Evolutionary conservation across 176 grass and related monocot genomes (phyloP).

Genomic region (Urochloa ruziziensis): DNA sequence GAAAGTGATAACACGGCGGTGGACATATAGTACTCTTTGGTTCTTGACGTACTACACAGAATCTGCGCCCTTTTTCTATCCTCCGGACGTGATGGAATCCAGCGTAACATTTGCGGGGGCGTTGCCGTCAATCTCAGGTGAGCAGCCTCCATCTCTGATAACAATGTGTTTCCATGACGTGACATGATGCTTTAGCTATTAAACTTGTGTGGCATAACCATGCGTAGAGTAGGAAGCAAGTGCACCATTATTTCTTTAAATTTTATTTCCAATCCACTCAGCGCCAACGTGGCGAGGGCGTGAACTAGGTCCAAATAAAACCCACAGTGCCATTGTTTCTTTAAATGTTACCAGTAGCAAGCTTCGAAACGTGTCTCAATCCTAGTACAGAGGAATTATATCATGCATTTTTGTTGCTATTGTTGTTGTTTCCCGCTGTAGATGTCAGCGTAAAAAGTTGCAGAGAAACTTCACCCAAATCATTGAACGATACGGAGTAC

Average conservation of each 20-base stretch:
- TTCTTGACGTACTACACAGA: neutral
- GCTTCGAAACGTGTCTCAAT: neutral
- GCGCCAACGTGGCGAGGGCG: neutral
- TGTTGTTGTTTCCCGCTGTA: neutral
- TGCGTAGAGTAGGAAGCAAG: neutral
- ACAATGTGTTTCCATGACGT: neutral
- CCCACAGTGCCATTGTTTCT: too few relatives aligned
- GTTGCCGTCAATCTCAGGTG: slow-evolving; percentile 27
- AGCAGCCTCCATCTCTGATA: neutral
- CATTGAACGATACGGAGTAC: neutral
- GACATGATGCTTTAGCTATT: slow-evolving; percentile 3
- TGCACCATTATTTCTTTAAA: too few relatives aligned
- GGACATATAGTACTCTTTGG: neutral
- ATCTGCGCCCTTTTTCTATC: neutral
- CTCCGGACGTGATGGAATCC: neutral
- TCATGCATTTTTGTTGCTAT: neutral
- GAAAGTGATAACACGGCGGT: neutral
- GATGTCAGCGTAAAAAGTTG: neutral
- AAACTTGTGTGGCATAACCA: neutral
- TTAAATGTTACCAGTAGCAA: too few relatives aligned
- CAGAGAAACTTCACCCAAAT: neutral
- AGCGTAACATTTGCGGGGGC: neutral
- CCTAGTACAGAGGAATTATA: neutral
- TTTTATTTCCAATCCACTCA: neutral
- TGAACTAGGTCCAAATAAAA: neutral